Evolutionary conservation across 441 rosid species (phyloP), one percentile per base, ranked within the genome.

Genomic region (Populus trichocarpa): DNA sequence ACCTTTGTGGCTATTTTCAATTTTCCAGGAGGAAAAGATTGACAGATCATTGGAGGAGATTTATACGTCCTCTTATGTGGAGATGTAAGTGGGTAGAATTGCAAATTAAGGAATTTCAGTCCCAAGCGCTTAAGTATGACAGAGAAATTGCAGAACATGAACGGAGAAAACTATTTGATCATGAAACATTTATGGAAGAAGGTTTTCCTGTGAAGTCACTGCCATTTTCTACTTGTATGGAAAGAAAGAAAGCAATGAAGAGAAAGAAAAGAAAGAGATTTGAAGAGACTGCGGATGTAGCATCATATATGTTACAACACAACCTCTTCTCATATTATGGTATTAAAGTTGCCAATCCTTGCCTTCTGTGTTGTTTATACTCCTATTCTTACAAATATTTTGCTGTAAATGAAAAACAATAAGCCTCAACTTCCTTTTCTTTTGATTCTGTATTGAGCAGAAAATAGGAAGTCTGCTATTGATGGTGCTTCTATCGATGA

Each of bases 31-130:
- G 87, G 87, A 92, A 81, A 83, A 90, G 83, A 85, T 63, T 92
- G 89, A 91, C 96, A 13, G 97, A 94, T 80, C 97, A 92, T 26
- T 96, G 98, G 98, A 86, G 81, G 84, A 89, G 83, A 81, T 92
- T 87, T 78, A 82, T 92, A 79, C 92, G 78, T 53, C 98, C 99
- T 67, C 76, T 93, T 59, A 84, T 72, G 90, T 93, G 97, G 99
- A 87, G 94, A 6, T 91, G 93, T 76, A 92, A 90, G 89, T 93
- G 98, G 98, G 67, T 88, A 65, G 99, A 96, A 79, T 85, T 94
- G 82, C 92, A 83, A 78, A 81, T 90, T 53, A 91, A 77, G 78
- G 87, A 90, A 72, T 23, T 90, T 67, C 83, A 86, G 76, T 79
- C 88, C 46, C 96, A 82, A 79, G 92, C 92, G n/a, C 80, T 18